These are phyloP conservation scores for Phialemonium atrogriseum DNA, from an alignment of 2,329 filamentous ascomycete genomes.

Conservation along the genomic window DNA sequence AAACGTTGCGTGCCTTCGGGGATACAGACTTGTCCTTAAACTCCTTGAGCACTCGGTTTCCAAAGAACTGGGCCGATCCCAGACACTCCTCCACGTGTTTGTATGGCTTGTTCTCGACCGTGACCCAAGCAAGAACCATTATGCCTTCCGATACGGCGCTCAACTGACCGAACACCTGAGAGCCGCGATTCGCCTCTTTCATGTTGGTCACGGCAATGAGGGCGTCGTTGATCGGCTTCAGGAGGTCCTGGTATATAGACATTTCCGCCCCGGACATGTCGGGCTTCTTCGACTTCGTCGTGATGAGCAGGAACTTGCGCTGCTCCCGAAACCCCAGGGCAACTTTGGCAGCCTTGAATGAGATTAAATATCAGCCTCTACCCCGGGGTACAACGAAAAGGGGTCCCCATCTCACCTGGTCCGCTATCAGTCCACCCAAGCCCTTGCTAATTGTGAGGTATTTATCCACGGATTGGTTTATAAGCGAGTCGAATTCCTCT, in stretches of 20 bases:
- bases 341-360: slow-evolving; percentile 42
- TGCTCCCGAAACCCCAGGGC: slow-evolving; percentile 69
- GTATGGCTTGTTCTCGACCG: slow-evolving; percentile 70
- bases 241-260: slow-evolving; percentile 62
- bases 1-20: not conserved
- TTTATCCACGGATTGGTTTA: slow-evolving; percentile 63
- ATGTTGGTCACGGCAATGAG: slow-evolving; percentile 73
- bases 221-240: slow-evolving; percentile 80
- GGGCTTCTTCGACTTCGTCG: slow-evolving; percentile 88
- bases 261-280: slow-evolving; percentile 55
- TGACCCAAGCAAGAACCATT: slow-evolving; percentile 84
- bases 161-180: slow-evolving; percentile 70
- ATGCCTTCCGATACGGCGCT: slow-evolving; percentile 86
- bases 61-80: slow-evolving; percentile 82
- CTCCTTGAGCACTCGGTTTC: slow-evolving; percentile 87
- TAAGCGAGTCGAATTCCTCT: slow-evolving; percentile 77
- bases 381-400: too few relatives aligned
- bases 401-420: slow-evolving; percentile 66
- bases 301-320: slow-evolving; percentile 78
- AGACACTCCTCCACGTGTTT: slow-evolving; percentile 81
- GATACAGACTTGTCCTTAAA: slow-evolving; percentile 59
- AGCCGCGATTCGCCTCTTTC: slow-evolving; percentile 71
- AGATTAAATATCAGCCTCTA: slow-evolving; percentile 1
- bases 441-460: slow-evolving; percentile 73
- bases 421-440: slow-evolving; percentile 67